Percentiles rank a stretch among this genome's conserved stretches.
phyloP scores from a whole-genome alignment of 306 rosid genomes.

The Astragalus glycyphyllos region DNA sequence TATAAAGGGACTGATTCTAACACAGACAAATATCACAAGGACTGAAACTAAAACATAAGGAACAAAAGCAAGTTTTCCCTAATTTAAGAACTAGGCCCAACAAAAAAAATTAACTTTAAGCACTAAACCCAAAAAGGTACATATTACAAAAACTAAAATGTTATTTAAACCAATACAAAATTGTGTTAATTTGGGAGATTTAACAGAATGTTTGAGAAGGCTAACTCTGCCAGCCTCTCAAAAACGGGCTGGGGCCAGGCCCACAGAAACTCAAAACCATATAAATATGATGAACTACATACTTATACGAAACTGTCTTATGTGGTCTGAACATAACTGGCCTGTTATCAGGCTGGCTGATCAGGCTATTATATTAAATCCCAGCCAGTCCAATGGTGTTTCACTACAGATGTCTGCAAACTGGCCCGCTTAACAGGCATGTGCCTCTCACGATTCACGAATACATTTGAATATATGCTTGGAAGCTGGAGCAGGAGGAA shows the following conservation, averaged over 20 bases:
- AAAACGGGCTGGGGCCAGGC: conserved; percentile 26
- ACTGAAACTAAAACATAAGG: neutral
- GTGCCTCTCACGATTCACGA: conserved; percentile 10
- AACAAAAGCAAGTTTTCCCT: neutral
- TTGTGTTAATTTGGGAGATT: conserved; percentile 8
- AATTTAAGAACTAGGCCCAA: neutral
- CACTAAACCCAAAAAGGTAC: conserved; percentile 3
- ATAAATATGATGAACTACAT: conserved; percentile 8
- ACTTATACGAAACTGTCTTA: conserved; percentile 16
- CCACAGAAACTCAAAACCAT: neutral
- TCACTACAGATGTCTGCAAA: conserved; percentile 12
- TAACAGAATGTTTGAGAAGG: conserved; percentile 14
- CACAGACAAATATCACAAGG: neutral
- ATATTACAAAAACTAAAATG: neutral
- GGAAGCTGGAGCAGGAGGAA: conserved; percentile 1
- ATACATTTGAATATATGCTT: conserved; percentile 20
- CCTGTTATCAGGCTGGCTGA: conserved; percentile 5
- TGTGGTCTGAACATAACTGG: neutral
- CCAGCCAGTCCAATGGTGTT: neutral
- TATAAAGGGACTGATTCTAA: neutral
- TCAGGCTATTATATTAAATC: conserved; percentile 2
- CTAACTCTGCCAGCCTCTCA: neutral
- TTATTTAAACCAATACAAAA: neutral
- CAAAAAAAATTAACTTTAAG: neutral
- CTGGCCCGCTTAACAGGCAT: neutral